Base-by-base conservation (phyloP, 192 early-diverging fungal species). In the Backusella sp. region DNA sequence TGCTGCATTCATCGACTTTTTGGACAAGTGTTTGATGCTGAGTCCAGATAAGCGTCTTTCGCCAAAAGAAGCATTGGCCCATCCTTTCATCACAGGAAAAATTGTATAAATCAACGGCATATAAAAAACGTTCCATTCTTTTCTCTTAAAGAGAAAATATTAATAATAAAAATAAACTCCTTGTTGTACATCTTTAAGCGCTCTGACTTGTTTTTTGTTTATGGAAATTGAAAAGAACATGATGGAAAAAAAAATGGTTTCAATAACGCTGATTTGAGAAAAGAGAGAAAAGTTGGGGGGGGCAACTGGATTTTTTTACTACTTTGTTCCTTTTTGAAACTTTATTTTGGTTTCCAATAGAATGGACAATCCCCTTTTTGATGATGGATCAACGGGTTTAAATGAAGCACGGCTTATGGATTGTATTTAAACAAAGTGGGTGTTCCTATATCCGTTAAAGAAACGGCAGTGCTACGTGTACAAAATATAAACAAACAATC, bases 31-130 rank as follows among this genome's bases (percentile, higher is more conserved):
- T 68, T 80, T 98, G 69, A 82, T 86, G 37, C 78, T 98, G 28
- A 93, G 89, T 74, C 98, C 98, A 6, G 97, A 97, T 69, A 94
- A 95, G 76, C 89, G 98, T 49, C 85, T 97, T 70, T 91, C 92
- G 19, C 92, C 94, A 0, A 85, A 87, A 17, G 96, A 98, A 69
- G 98, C 97, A 7, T 80, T 99, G 46, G 74, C 79, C 15, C 97
- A 98, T 80, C 93, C 96, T 26, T 99, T 99, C 77, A 86, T 94
- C 59, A 85, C 85, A 26, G 84, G 84, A 35, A 86, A 86, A 65
- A 14, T 78, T 67, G 76, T 65, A 46, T 77, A 77, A 66, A 68
- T 67, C 7, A 53, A n/a, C 6, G 30, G 30, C 30, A 30, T 23
- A 67, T 23, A 44, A 37, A 44, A 37, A 70, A 1, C 12, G 14